Evolutionary conservation across 306 rosid genomes (phyloP), one percentile per base, ranked within the genome.

Genomic region (Ormosia semicastrata): DNA sequence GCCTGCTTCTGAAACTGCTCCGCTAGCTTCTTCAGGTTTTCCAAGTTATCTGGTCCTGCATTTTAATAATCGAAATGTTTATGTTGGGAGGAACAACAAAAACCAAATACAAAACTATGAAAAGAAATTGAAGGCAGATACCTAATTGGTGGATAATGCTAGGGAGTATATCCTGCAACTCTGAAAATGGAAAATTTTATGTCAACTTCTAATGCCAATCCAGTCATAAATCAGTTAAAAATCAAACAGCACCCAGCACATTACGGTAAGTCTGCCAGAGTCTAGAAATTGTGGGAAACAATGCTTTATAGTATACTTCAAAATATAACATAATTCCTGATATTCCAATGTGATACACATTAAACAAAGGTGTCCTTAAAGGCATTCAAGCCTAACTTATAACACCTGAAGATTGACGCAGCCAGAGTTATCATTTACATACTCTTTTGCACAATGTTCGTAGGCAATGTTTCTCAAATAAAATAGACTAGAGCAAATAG

Each of bases 131-230:
- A 11, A 39, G n/a, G 53, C 56, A 74, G 83, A 65, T 85, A 93
- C 99, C 99, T 86, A 95, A 86, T 83, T 95, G 99, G 82, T 91
- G 86, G 87, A 95, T 90, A 41, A 95, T 92, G 84, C 86, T 93
- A 4, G 99, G 99, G 67, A 95, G 99, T 65, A 95, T 91, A 80
- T 95, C 99, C 82, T 95, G 99, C 94, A 96, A 92, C 73, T 96
- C 99, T 96, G 94, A 9, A 60, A 8, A 65, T 10, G n/a, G 52
- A 69, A 79, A 58, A 46, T 1, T 3, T 18, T 2, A 72, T 5
- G 54, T 86, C 67, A 83, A 47, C 52, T 32, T 47, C 57, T n/a
- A 4, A 18, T 1, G 32, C 5, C 24, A 14, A 34, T 50, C 70
- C 13, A 17, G 8, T n/a, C 8, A 44, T 2, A 67, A 12, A 58